phyloP scores from a whole-genome alignment of 1,284 basidiomycete genomes.

The Xerocomus amazonicus region DNA sequence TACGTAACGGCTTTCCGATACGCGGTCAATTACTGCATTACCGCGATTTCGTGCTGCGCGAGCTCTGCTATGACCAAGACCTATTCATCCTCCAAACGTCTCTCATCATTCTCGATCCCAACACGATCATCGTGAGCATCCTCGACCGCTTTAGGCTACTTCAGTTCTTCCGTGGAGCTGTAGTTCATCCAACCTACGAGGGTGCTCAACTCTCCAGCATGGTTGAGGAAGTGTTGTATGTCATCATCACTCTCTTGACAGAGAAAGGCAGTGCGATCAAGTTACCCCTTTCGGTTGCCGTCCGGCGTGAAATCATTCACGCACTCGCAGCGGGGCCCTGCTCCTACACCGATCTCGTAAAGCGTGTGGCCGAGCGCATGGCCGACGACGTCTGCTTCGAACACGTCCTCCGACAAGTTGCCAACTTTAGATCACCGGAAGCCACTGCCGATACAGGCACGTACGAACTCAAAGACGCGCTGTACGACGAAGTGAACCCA shows the following conservation, averaged over 20 bases:
- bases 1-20: conserved; percentile 94
- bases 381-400: conserved; percentile 87
- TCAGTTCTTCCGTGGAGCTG: conserved; percentile 72
- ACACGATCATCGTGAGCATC: conserved; percentile 79
- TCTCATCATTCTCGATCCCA: conserved; percentile 76
- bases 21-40: conserved; percentile 97
- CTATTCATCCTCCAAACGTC: conserved; percentile 88
- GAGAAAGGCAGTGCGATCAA: conserved; percentile 79
- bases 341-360: conserved; percentile 89
- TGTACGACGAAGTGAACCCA: conserved; percentile 86
- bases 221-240: conserved; percentile 90
- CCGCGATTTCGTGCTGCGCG: conserved; percentile 92
- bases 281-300: conserved; percentile 62
- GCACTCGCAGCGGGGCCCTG: conserved; percentile 86
- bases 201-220: conserved; percentile 73
- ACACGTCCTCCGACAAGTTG: conserved; percentile 73
- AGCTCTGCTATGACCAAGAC: conserved; percentile 96
- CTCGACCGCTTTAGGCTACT: conserved; percentile 87
- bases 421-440: conserved; percentile 82
- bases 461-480: conserved; percentile 86
- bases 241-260: conserved; percentile 84
- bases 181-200: conserved; percentile 62
- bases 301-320: conserved; percentile 88
- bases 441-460: conserved; percentile 75
- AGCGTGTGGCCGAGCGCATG: conserved; percentile 87